Conservation (phyloP, 805 yeast genomes). For the Lachancea sp. region DNA sequence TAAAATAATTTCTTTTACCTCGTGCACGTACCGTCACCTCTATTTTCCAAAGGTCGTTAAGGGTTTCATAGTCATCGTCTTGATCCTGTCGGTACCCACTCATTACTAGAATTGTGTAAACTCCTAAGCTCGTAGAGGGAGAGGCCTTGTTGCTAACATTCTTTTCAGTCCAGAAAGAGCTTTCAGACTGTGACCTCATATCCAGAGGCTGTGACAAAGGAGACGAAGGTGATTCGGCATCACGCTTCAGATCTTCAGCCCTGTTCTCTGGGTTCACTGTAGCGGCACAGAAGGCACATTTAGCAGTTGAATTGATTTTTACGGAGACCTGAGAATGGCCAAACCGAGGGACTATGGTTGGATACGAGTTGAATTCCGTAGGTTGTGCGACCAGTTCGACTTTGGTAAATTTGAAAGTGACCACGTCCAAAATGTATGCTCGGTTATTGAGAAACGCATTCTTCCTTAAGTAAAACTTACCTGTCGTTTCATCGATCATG, state of each 20-base stretch:
- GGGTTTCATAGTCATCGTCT: slow-evolving; percentile 31
- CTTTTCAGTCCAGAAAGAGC: slow-evolving; percentile 6
- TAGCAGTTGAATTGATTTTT: slow-evolving; percentile 8
- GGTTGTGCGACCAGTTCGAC: slow-evolving; percentile 36
- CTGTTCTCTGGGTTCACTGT: not conserved
- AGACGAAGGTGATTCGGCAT: not conserved
- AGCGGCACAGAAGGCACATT: slow-evolving; percentile 7
- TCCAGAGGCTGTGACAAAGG: slow-evolving; percentile 6
- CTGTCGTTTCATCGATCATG: slow-evolving; percentile 27
- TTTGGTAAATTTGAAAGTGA: slow-evolving; percentile 43
- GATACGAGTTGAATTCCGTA: slow-evolving; percentile 25
- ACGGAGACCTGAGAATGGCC: slow-evolving; percentile 36
- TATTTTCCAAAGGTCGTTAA: slow-evolving; percentile 39
- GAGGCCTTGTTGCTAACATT: slow-evolving; percentile 5
- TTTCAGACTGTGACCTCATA: slow-evolving; percentile 5
- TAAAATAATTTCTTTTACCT: slow-evolving; percentile 33
- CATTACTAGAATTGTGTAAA: slow-evolving; percentile 33
- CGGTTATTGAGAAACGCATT: slow-evolving; percentile 44
- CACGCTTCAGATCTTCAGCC: not conserved
- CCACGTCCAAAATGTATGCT: slow-evolving; percentile 54
- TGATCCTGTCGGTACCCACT: slow-evolving; percentile 42
- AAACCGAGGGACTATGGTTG: slow-evolving; percentile 35
- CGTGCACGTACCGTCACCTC: slow-evolving; percentile 35
- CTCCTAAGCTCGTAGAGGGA: slow-evolving; percentile 10
- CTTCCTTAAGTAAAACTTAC: slow-evolving; percentile 35